Conservation (phyloP, 495 filamentous ascomycete genomes). For the Lophiotrema nucula region DNA sequence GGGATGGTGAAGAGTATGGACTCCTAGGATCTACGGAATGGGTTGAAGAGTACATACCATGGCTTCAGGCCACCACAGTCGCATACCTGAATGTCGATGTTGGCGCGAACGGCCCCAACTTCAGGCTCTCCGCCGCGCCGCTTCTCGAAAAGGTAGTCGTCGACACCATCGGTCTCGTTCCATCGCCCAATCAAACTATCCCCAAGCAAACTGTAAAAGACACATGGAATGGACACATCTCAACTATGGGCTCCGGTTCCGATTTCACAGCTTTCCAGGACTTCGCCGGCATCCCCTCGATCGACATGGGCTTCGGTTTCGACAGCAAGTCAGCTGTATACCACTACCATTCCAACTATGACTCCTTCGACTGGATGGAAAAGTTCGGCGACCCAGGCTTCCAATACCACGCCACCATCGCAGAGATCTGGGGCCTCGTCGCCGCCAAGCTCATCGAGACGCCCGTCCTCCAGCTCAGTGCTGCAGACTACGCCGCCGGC, state of each 20-base stretch:
- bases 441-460: conserved; percentile 44
- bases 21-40: conserved; percentile 71
- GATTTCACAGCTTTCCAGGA: conserved; percentile 77
- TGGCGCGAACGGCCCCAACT: conserved; percentile 53
- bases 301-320: conserved; percentile 59
- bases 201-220: conserved; percentile 66
- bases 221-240: conserved; percentile 58
- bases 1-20: conserved; percentile 75
- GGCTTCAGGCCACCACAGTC: conserved; percentile 57
- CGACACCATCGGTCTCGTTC: conserved; percentile 61
- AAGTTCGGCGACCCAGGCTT: conserved; percentile 63
- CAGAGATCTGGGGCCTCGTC: conserved; percentile 55
- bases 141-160: conserved; percentile 74
- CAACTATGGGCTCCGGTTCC: conserved; percentile 66
- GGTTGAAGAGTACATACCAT: conserved; percentile 81
- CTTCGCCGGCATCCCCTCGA: conserved; percentile 64
- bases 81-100: conserved; percentile 75
- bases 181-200: conserved; percentile 72
- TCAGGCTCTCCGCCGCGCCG: conserved; percentile 66
- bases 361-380: conserved; percentile 75
- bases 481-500: conserved; percentile 43
- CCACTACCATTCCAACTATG: conserved; percentile 78
- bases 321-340: conserved; percentile 56
- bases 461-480: conserved; percentile 44
- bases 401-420: conserved; percentile 59